Evolutionary conservation across 2,329 filamentous ascomycete genomes (phyloP), one percentile per base, ranked within the genome.

Genomic region (Pestalotiopsis sp.): DNA sequence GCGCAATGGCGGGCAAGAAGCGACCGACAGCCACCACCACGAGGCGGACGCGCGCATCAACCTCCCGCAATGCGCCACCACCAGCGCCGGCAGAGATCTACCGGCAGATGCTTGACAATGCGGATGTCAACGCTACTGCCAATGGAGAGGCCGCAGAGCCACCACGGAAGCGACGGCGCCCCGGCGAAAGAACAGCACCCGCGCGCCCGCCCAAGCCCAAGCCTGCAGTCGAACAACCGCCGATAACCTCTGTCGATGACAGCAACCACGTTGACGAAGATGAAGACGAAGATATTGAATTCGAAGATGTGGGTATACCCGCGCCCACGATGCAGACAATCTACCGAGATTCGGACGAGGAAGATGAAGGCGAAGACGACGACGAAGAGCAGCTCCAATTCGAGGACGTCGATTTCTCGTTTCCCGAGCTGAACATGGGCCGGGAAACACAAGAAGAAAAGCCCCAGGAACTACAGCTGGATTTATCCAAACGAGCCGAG

Each of bases 221-320:
- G 65, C 61, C 70, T 69, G 69, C 68, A n/a, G 64, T 61, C n/a
- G 61, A 67, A 27, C 61, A 64, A 17, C 66, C 61, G 3, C 31
- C 25, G 7, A 31, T 4, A 38, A 38, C n/a, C 17, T 6, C 68
- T 3, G 71, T 73, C 0, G 73, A 77, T 5, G 75, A 77, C 0
- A 36, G 9, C 31, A 7, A 36, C 31, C 31, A 36, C 31, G 31
- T 36, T 7, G 79, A 78, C 1, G 80, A 79, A 1, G 79, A 82
- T 1, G 81, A 78, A 6, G 77, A 84, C 3, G 83, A 84, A 3
- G 79, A 81, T 13, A 67, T 84, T 25, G 81, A 85, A 58, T 87
- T 88, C 71, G 82, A 87, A 70, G 86, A 88, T 73, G 84, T 88
- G 1, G 72, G 77, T 4, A 72, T 87, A 3, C 86, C 86, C 0